Evolutionary conservation across 1,139 yeast species (phyloP).

Genomic region (Diutina siamensis): DNA sequence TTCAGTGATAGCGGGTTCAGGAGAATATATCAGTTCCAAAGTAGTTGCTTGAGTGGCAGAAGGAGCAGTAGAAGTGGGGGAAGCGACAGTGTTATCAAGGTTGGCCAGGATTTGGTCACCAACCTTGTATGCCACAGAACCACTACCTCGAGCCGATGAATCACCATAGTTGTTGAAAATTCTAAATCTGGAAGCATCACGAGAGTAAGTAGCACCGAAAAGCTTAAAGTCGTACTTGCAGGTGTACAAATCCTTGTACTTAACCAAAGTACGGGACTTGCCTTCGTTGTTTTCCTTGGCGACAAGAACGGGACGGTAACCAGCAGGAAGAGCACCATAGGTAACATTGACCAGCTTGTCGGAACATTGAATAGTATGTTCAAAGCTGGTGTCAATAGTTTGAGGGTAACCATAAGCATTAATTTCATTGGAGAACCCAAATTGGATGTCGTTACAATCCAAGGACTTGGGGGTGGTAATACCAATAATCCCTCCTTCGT

Average conservation of each 20-base stretch:
- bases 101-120: neutral
- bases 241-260: neutral
- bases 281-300: neutral
- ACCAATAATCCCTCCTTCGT: neutral
- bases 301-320: neutral
- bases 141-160: neutral
- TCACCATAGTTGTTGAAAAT: neutral
- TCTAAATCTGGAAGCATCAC: neutral
- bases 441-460: constrained; percentile 7
- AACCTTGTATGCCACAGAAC: neutral
- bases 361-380: neutral
- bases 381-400: neutral
- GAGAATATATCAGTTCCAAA: neutral
- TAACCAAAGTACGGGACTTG: neutral
- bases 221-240: neutral
- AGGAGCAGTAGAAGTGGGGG: neutral
- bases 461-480: constrained; percentile 4
- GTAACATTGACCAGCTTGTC: neutral
- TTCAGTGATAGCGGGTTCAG: neutral
- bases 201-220: neutral
- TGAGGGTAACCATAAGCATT: neutral
- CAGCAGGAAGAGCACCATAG: neutral
- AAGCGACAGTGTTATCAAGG: neutral
- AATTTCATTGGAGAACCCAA: neutral
- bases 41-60: neutral